Percentiles rank a stretch among this genome's conserved stretches.
These are phyloP conservation scores for Quercus agrifolia DNA, from an alignment of 306 rosid species.

Conservation along the genomic window DNA sequence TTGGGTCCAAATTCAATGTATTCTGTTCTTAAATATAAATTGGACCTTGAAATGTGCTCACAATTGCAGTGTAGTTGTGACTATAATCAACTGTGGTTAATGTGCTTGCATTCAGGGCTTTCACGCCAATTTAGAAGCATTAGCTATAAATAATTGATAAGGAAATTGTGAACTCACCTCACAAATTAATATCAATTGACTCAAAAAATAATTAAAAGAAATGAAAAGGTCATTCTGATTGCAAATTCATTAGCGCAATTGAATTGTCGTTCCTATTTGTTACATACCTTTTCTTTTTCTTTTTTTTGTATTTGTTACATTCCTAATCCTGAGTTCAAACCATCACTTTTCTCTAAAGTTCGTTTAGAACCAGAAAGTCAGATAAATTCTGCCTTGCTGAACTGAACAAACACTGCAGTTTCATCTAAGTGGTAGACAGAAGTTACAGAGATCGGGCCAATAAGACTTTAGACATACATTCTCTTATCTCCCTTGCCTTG, in stretches of 20 bases:
- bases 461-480: slow-evolving; percentile 55
- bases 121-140: not conserved
- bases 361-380: slow-evolving; percentile 65
- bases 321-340: slow-evolving; percentile 35
- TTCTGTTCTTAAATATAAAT: no score
- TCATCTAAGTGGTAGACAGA: slow-evolving; percentile 71
- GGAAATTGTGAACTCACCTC: no score
- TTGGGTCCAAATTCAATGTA: no score
- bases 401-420: slow-evolving; percentile 70
- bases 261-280: not conserved
- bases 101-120: not conserved
- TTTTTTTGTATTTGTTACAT: not conserved
- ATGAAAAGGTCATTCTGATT: not conserved
- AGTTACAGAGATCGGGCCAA: slow-evolving; percentile 52
- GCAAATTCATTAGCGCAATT: not conserved
- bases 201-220: not conserved
- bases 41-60: no score
- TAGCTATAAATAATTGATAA: no score
- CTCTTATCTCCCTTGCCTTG: slow-evolving; percentile 56
- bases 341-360: slow-evolving; percentile 54
- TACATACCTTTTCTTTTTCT: not conserved
- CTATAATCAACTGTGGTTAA: no score
- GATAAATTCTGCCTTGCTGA: slow-evolving; percentile 53
- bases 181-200: not conserved
- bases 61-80: no score